Conservation (phyloP, 2,329 filamentous ascomycete species). For the Pseudofabraea citricarpa region DNA sequence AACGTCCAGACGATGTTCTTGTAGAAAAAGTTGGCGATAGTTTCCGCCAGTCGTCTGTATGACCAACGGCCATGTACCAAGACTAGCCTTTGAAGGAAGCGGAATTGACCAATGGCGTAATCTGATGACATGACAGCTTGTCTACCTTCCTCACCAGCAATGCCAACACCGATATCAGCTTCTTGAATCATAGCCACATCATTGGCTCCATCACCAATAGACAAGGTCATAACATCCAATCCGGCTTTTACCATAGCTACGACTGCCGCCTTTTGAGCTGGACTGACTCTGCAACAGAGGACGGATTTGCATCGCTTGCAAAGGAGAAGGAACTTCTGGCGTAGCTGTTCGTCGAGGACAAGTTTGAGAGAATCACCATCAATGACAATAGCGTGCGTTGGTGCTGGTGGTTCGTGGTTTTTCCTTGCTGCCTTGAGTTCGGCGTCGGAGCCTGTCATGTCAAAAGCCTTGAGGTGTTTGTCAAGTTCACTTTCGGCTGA, state of each 20-base stretch:
- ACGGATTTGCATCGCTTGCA: constrained; percentile 98
- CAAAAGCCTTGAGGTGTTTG: constrained; percentile 66
- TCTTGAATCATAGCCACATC: constrained; percentile 98
- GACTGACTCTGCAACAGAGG: constrained; percentile 94
- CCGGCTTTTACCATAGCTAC: constrained; percentile 93
- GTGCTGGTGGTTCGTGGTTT: constrained; percentile 79
- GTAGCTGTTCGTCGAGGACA: constrained; percentile 75
- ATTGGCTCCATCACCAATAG: constrained; percentile 90
- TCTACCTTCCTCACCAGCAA: constrained; percentile 86
- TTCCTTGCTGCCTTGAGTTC: constrained; percentile 75
- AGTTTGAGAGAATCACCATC: constrained; percentile 91
- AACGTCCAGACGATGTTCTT: constrained; percentile 99
- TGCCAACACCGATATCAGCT: constrained; percentile 93
- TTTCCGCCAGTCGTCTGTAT: constrained; percentile 89
- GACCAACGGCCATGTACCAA: constrained; percentile 93
- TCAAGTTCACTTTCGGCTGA: constrained; percentile 69
- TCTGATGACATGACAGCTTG: constrained; percentile 96
- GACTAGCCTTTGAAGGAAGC: constrained; percentile 78
- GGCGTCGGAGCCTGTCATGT: constrained; percentile 76
- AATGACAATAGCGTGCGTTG: constrained; percentile 90
- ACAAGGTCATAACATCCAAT: constrained; percentile 91
- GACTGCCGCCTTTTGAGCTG: constrained; percentile 95
- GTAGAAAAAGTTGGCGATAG: constrained; percentile 99
- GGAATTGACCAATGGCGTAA: constrained; percentile 92
- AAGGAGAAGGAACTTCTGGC: constrained; percentile 88